A percentile compares a stretch with the other conserved stretches of the same genome.
These are phyloP conservation scores for Xerocomellus intermedius DNA, from an alignment of 768 basidiomycete genomes.

Conservation along the genomic window DNA sequence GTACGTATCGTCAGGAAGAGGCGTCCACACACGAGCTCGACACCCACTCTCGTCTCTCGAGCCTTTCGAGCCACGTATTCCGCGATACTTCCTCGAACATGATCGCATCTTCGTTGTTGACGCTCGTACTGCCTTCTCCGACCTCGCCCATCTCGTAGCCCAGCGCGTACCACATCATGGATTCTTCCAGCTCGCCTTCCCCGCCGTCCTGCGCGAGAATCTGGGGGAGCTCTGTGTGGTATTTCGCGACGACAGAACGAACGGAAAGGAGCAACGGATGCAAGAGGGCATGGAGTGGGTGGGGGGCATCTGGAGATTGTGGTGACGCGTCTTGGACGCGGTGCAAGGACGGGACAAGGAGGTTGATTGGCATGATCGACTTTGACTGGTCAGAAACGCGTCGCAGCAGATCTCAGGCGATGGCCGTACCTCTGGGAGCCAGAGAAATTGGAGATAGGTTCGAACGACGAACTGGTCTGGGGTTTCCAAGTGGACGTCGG, in stretches of 20 bases:
- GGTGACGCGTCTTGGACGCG: slow-evolving; percentile 42
- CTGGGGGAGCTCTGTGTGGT: slow-evolving; percentile 58
- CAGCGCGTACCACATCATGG: slow-evolving; percentile 75
- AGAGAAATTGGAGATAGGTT: slow-evolving; percentile 74
- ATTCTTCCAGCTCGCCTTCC: slow-evolving; percentile 63
- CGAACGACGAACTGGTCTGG: slow-evolving; percentile 57
- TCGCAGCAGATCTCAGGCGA: neutral
- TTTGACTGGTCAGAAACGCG: slow-evolving; percentile 30
- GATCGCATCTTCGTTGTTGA: slow-evolving; percentile 20
- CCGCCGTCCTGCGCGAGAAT: slow-evolving; percentile 60
- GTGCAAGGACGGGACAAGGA: slow-evolving; percentile 54
- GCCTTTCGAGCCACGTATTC: slow-evolving; percentile 54
- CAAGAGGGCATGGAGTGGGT: slow-evolving; percentile 58
- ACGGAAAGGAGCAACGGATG: slow-evolving; percentile 64
- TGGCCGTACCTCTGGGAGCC: slow-evolving; percentile 67
- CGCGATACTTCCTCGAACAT: slow-evolving; percentile 54
- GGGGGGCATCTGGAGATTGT: slow-evolving; percentile 34
- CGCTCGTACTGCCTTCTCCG: slow-evolving; percentile 28
- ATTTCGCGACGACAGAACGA: slow-evolving; percentile 55
- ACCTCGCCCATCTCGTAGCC: slow-evolving; percentile 49
- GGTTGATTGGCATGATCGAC: slow-evolving; percentile 69
- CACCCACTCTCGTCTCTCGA: slow-evolving; percentile 68
- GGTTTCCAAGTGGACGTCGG: slow-evolving; percentile 41
- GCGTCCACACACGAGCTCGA: neutral
- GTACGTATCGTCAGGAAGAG: slow-evolving; percentile 4